These are phyloP conservation scores for Hanseniaspora clermontiae DNA, from an alignment of 805 yeast species.

Conservation along the genomic window DNA sequence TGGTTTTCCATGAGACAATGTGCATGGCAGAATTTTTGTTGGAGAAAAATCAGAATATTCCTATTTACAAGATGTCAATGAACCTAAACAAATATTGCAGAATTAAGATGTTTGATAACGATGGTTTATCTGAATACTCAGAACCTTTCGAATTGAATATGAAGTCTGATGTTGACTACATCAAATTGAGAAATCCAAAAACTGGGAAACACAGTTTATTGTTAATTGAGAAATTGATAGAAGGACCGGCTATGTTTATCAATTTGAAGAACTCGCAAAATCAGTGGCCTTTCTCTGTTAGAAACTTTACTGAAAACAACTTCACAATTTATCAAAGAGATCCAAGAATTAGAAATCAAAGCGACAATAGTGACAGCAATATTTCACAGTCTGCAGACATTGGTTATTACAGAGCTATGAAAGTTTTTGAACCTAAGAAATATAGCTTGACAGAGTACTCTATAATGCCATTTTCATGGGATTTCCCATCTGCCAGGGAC, in stretches of 20 bases:
- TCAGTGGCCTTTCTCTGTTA: constrained; percentile 84
- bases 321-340: constrained; percentile 77
- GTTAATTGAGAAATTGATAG: constrained; percentile 63
- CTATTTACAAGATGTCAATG: constrained; percentile 50
- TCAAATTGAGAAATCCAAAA: constrained; percentile 55
- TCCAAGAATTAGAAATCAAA: constrained; percentile 43
- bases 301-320: constrained; percentile 81
- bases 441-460: constrained; percentile 78
- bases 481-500: constrained; percentile 78
- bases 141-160: constrained; percentile 59
- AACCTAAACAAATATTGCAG: constrained; percentile 46
- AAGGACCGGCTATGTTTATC: constrained; percentile 69
- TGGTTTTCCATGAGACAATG: constrained; percentile 58
- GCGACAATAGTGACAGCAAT: constrained; percentile 39
- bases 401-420: constrained; percentile 4
- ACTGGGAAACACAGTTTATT: constrained; percentile 51
- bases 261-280: constrained; percentile 59
- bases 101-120: constrained; percentile 40
- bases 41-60: constrained; percentile 36
- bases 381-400: constrained; percentile 31
- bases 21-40: constrained; percentile 40
- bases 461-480: constrained; percentile 98
- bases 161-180: constrained; percentile 63
- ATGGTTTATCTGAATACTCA: constrained; percentile 49
- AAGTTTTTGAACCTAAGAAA: constrained; percentile 54